A percentile compares a stretch with the other conserved stretches of the same genome.
Evolutionary conservation across 225 moss, liverwort and hornwort genomes (phyloP).

Genomic region (Pseudoscleropodium purum): DNA sequence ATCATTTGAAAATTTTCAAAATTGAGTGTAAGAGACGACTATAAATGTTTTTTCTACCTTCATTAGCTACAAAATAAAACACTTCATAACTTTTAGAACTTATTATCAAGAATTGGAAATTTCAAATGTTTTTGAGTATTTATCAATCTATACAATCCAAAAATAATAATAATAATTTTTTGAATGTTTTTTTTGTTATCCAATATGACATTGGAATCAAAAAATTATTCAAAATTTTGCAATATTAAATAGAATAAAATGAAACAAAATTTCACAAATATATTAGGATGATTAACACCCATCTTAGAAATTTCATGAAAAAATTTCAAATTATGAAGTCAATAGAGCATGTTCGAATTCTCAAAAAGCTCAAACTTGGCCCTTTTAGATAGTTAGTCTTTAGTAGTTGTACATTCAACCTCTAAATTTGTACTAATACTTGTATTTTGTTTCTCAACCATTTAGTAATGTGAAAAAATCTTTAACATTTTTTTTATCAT

Average conservation of each 20-base stretch:
- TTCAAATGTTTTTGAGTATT: background rate
- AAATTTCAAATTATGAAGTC: background rate
- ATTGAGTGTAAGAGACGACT: too few species aligned
- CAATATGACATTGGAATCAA: accelerated
- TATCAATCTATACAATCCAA: background rate
- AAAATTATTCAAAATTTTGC: background rate
- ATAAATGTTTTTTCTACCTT: background rate
- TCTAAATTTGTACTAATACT: background rate
- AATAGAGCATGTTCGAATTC: accelerated
- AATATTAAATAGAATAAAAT: accelerated
- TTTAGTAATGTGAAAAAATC: background rate
- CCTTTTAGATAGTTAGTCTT: background rate
- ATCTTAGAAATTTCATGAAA: too few species aligned
- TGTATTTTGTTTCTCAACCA: background rate
- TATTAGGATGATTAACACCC: background rate
- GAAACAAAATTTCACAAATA: accelerated
- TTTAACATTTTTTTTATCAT: background rate
- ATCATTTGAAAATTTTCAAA: background rate
- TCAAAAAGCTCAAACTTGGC: background rate
- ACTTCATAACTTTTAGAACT: background rate
- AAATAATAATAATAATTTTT: too few species aligned
- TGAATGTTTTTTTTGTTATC: accelerated
- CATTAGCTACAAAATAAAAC: accelerated
- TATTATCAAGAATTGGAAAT: accelerated
- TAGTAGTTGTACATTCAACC: background rate